A percentile compares a stretch with the other conserved stretches of the same genome.
Conservation (phyloP, 331 rosid genomes). For the Acacia pycnantha region DNA sequence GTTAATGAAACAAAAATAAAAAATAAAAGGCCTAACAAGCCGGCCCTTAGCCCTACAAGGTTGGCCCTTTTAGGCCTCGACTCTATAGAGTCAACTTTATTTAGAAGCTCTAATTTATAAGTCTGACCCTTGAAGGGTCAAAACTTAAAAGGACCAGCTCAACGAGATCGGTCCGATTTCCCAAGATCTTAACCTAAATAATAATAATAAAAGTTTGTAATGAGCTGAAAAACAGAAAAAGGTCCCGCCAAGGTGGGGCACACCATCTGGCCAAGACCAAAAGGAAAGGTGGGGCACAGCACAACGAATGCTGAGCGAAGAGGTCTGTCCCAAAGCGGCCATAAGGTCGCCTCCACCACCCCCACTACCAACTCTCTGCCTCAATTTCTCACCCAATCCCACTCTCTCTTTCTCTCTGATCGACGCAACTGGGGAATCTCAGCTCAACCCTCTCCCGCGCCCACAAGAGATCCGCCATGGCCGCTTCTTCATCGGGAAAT, state of each 20-base stretch:
- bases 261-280: not conserved
- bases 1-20: too few species aligned
- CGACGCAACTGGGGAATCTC: conserved; percentile 69
- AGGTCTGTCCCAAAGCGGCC: not conserved
- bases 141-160: too few species aligned
- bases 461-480: conserved; percentile 57
- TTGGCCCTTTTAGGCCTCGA: too few species aligned
- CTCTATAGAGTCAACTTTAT: too few species aligned
- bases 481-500: conserved; percentile 42
- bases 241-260: not conserved
- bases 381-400: not conserved
- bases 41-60: too few species aligned
- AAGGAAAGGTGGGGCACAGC: not conserved
- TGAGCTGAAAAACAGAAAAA: not conserved
- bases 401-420: not conserved
- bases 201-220: not conserved
- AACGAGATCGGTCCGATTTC: too few species aligned
- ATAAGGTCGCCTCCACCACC: not conserved
- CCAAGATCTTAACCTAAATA: too few species aligned
- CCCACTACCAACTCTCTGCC: not conserved
- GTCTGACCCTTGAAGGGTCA: too few species aligned
- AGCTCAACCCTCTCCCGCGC: conserved; percentile 52
- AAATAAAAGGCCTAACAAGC: too few species aligned
- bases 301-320: not conserved
- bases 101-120: too few species aligned